Conservation (phyloP, 2,329 filamentous ascomycete species). For the Xylaria sp. region DNA sequence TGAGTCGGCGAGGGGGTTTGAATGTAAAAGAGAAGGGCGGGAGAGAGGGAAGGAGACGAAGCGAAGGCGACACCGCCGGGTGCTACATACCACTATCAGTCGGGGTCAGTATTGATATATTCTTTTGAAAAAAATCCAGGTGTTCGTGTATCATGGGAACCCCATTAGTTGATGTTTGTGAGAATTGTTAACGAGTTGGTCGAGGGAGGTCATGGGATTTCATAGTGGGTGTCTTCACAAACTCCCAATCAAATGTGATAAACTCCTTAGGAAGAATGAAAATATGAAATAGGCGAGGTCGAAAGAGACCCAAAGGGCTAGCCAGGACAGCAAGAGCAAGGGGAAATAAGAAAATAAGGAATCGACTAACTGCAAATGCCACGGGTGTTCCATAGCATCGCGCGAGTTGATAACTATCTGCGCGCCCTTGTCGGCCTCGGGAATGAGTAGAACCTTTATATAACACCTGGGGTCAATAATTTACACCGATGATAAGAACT, state of each 20-base stretch:
- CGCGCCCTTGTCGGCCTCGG: constrained; percentile 46
- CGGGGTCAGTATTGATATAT: constrained; percentile 10
- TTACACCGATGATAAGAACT: too few species aligned
- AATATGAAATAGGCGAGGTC: background rate
- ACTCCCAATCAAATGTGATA: background rate
- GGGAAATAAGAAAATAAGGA: background rate
- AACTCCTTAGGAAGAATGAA: background rate
- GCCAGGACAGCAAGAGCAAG: background rate
- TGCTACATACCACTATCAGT: constrained; percentile 38
- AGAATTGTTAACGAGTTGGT: background rate
- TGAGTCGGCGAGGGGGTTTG: background rate
- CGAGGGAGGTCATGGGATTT: background rate
- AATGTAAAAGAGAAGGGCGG: background rate
- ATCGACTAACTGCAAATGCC: constrained; percentile 50
- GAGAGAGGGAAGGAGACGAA: background rate
- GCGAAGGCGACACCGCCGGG: too few species aligned
- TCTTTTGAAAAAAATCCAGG: background rate
- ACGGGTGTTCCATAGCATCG: constrained; percentile 54
- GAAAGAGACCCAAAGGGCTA: background rate
- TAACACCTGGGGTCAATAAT: too few species aligned
- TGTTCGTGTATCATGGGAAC: too few species aligned
- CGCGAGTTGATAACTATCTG: constrained; percentile 53
- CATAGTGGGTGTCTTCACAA: background rate
- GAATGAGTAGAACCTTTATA: constrained; percentile 50
- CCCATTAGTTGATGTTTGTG: background rate